A percentile compares a stretch with the other conserved stretches of the same genome.
Conservation (phyloP, 495 filamentous ascomycete species). For the Chaetomium fimeti region DNA sequence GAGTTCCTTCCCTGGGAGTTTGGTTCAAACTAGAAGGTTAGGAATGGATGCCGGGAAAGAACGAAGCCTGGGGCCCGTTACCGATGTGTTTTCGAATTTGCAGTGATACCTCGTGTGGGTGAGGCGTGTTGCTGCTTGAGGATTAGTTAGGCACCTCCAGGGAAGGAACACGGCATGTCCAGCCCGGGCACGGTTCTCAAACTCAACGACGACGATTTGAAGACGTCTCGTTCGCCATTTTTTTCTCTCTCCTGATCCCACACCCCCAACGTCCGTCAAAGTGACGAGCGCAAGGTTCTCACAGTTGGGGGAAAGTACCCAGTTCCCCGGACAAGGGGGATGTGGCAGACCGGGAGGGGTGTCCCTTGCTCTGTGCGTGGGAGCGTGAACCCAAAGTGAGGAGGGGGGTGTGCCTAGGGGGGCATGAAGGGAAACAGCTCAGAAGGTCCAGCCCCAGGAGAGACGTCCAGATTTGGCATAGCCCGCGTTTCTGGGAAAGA, state of each 20-base stretch:
- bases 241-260: background rate
- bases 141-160: too few species aligned
- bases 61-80: background rate
- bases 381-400: background rate
- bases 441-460: slow-evolving; percentile 19
- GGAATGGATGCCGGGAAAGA: background rate
- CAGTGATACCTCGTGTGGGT: too few species aligned
- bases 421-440: slow-evolving; percentile 10
- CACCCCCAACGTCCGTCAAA: background rate
- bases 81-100: background rate
- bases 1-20: background rate
- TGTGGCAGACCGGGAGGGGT: slow-evolving; percentile 5
- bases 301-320: slow-evolving; percentile 2
- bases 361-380: slow-evolving; percentile 3
- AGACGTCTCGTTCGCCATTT: background rate
- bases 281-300: slow-evolving; percentile 7
- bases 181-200: background rate
- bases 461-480: slow-evolving; percentile 27
- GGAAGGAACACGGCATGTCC: background rate
- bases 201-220: background rate
- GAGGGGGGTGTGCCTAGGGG: slow-evolving; percentile 9
- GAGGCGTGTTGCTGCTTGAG: too few species aligned
- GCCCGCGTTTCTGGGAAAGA: slow-evolving; percentile 12
- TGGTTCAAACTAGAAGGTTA: background rate
- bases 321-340: slow-evolving; percentile 11